These are phyloP conservation scores for Pyrus betulifolia DNA, from an alignment of 306 rosid genomes.

Conservation along the genomic window DNA sequence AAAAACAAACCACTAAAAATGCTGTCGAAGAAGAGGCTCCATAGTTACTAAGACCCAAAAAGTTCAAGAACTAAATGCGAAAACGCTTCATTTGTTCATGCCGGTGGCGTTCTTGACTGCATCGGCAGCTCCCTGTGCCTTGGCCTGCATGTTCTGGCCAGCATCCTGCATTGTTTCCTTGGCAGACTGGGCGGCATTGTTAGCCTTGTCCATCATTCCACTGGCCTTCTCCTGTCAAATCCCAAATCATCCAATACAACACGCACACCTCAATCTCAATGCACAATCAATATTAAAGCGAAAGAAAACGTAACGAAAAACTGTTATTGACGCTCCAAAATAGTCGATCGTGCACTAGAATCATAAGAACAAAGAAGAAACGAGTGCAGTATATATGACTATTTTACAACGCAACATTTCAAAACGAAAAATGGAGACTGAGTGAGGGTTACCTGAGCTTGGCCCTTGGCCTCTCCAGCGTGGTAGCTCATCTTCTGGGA, in stretches of 20 bases:
- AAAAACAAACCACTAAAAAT: background rate
- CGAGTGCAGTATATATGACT: too few species aligned
- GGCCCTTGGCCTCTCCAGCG: slow-evolving; percentile 65
- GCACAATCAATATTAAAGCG: background rate
- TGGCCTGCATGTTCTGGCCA: slow-evolving; percentile 40
- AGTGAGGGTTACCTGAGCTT: slow-evolving; percentile 31
- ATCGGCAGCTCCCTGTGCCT: slow-evolving; percentile 58
- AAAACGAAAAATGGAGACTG: background rate
- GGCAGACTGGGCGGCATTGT: slow-evolving; percentile 43
- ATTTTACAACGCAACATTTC: background rate
- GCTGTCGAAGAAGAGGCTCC: background rate
- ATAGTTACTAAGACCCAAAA: background rate
- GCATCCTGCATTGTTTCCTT: slow-evolving; percentile 45
- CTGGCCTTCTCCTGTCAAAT: slow-evolving; percentile 44
- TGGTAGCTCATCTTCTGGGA: slow-evolving; percentile 33
- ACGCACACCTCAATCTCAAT: background rate
- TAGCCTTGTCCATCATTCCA: slow-evolving; percentile 42
- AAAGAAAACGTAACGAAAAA: too few species aligned
- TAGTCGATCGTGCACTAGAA: background rate
- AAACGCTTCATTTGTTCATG: slow-evolving; percentile 32
- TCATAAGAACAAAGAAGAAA: background rate
- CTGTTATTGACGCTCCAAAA: background rate
- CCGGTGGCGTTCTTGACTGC: slow-evolving; percentile 63
- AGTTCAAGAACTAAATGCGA: background rate
- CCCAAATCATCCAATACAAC: background rate